Base-by-base conservation (phyloP, 2,329 filamentous ascomycete genomes). In the Xylariales sp. region DNA sequence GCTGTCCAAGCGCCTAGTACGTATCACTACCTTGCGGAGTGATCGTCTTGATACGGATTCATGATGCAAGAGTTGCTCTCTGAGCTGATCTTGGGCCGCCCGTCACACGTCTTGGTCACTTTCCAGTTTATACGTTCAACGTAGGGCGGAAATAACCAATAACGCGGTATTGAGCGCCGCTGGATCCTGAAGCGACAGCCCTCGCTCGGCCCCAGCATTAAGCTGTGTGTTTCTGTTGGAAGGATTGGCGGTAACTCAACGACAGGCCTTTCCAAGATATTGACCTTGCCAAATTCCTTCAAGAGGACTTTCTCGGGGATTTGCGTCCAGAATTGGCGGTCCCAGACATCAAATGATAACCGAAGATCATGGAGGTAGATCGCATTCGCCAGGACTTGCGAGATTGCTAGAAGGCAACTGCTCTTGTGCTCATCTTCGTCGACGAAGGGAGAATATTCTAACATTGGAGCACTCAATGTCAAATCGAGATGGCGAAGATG, bases 281-380 rank as follows among this genome's bases (percentile, higher is more conserved):
- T 31, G 14, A 59, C 44, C 18, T 47, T 40, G 22, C 39, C 46
- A 3, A 58, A 44, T 11, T 49, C 43, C 3, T 38, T 40, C 4
- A 47, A 33, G 27, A 61, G 34, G 5, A 40, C 41, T 9, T 38
- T 43, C 38, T 60, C 58, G 7, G 54, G 56, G 15, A 61, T 32
- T 33, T 54, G 55, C 15, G 55, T 52, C 57, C 58, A 60, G 6
- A 52, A 53, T 1, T 56, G 52, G 6, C 51, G 48, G 42, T 59
- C 53, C 39, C 52, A 58, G 5, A 59, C 43, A 21, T 60, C 57
- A 9, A 61, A 42, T 16, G 56, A 54, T 31, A 61, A 41, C 5
- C 50, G 54, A n/a, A 60, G 31, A 35, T 33, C 49, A 33, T 57
- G 56, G 3, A 59, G 36, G 31, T 51, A 55, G 14, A 48, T 49